A percentile compares a stretch with the other conserved stretches of the same genome.
Conservation (phyloP, 306 rosid genomes). For the Cucumis hystrix region DNA sequence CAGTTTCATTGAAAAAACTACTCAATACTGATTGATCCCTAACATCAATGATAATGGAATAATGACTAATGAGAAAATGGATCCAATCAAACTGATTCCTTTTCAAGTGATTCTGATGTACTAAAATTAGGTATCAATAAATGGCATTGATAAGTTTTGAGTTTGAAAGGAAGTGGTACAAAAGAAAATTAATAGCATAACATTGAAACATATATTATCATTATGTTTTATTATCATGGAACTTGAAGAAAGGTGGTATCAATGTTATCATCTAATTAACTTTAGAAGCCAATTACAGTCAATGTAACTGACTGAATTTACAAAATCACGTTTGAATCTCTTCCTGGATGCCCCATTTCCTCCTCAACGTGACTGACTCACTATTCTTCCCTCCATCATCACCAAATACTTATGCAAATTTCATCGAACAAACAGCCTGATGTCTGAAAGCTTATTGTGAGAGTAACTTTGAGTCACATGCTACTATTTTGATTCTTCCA, state of each 20-base stretch:
- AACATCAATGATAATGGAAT: too few species aligned
- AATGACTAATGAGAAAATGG: too few species aligned
- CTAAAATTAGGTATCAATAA: background rate
- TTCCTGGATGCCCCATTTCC: background rate
- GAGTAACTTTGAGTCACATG: slow-evolving; percentile 95
- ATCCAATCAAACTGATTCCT: background rate
- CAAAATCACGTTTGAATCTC: background rate
- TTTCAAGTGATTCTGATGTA: background rate
- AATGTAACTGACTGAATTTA: background rate
- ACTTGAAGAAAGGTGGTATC: background rate
- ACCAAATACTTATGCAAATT: background rate
- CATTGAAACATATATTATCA: background rate
- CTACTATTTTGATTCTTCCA: slow-evolving; percentile 74
- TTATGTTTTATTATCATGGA: background rate
- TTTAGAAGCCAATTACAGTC: background rate
- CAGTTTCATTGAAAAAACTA: too few species aligned
- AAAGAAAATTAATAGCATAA: background rate
- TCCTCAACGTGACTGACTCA: background rate
- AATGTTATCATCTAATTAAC: background rate
- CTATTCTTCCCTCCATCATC: background rate
- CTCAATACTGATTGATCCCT: too few species aligned
- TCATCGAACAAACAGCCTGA: background rate
- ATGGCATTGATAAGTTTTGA: too few species aligned
- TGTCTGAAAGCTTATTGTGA: slow-evolving; percentile 27
- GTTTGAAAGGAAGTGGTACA: too few species aligned